Evolutionary conservation across 441 rosid species (phyloP).

Genomic region (Euphorbia schlechtendalii): DNA sequence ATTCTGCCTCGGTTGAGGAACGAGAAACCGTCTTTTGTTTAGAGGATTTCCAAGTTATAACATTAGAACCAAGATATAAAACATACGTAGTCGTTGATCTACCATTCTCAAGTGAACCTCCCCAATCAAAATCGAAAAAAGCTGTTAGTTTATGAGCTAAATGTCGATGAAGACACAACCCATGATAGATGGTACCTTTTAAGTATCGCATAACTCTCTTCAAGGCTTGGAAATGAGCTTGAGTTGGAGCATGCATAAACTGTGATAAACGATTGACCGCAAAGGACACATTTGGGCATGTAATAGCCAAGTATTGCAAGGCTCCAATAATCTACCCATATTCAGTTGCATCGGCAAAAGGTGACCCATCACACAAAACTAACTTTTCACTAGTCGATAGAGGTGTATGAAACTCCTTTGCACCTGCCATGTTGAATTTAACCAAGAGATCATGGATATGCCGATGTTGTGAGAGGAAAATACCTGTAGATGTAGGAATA

Average conservation of each 20-base stretch:
- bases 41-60: not conserved
- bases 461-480: slow-evolving; percentile 5
- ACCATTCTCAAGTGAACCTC: not conserved
- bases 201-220: not conserved
- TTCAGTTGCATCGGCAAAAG: not conserved
- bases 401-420: slow-evolving; percentile 2
- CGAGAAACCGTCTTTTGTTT: not conserved
- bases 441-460: not conserved
- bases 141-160: not conserved
- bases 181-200: not conserved
- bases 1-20: too few relatives aligned
- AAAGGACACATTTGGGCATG: not conserved
- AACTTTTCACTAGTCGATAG: not conserved
- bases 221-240: not conserved
- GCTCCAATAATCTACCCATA: not conserved
- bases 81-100: not conserved
- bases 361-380: not conserved
- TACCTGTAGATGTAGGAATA: not conserved
- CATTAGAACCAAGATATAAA: not conserved
- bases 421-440: not conserved
- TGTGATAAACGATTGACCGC: not conserved
- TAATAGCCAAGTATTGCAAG: not conserved
- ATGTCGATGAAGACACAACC: not conserved
- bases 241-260: slow-evolving; percentile 5
- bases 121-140: slow-evolving; percentile 1